Evolutionary conservation across 2,329 filamentous ascomycete species (phyloP).

Genomic region (Orbilia brochopaga): DNA sequence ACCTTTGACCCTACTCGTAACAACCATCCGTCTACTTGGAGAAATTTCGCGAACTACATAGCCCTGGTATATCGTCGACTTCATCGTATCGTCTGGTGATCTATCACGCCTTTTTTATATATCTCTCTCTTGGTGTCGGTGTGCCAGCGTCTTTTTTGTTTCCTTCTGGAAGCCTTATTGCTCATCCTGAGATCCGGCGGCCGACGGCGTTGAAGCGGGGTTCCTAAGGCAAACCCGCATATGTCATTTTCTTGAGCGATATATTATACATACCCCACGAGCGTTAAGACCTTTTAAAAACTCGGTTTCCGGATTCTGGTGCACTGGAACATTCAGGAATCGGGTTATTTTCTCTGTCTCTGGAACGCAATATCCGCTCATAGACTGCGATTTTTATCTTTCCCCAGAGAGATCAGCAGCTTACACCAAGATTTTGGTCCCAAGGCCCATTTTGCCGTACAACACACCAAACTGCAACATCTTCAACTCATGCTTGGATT

Average conservation of each 20-base stretch:
- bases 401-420: not conserved
- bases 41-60: slow-evolving; percentile 34
- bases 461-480: slow-evolving; percentile 2
- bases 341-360: not conserved
- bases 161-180: slow-evolving; percentile 13
- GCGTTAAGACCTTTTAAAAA: not conserved
- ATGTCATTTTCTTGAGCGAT: slow-evolving; percentile 42
- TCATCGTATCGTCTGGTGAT: slow-evolving; percentile 17
- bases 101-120: slow-evolving; percentile 12
- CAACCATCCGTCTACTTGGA: slow-evolving; percentile 14
- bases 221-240: slow-evolving; percentile 17
- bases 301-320: slow-evolving; percentile 4
- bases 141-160: slow-evolving; percentile 8
- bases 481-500: not conserved
- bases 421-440: not conserved
- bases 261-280: slow-evolving; percentile 4
- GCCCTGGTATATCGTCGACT: slow-evolving; percentile 39
- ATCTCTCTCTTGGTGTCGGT: slow-evolving; percentile 1
- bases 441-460: not conserved
- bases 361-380: not conserved
- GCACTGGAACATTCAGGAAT: not conserved
- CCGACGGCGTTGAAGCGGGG: slow-evolving; percentile 31
- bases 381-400: not conserved
- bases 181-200: slow-evolving; percentile 9
- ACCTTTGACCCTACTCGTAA: slow-evolving; percentile 1